Evolutionary conservation across 2,329 filamentous ascomycete species (phyloP).

Genomic region (Botrytis squamosa): DNA sequence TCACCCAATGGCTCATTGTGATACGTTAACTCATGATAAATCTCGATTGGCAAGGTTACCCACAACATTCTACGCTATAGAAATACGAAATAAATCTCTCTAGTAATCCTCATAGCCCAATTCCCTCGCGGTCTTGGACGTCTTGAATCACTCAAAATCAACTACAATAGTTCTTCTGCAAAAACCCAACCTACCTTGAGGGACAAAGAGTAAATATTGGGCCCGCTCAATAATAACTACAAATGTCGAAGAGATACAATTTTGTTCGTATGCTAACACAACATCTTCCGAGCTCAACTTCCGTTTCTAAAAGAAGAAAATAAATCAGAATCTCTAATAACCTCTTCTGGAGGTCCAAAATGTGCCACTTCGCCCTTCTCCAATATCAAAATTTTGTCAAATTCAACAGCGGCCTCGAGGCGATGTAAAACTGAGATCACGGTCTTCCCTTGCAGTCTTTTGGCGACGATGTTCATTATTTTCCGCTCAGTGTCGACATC

Average conservation of each 20-base stretch:
- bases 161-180: slow-evolving; percentile 23
- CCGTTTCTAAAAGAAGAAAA: background rate
- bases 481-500: background rate
- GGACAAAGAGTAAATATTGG: slow-evolving; percentile 39
- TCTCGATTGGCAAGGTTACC: background rate
- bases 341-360: background rate
- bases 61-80: background rate
- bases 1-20: background rate
- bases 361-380: background rate
- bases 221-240: background rate
- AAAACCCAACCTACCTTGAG: slow-evolving; percentile 42
- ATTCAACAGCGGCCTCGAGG: background rate
- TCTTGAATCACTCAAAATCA: background rate
- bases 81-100: background rate
- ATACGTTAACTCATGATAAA: background rate
- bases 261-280: background rate
- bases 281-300: background rate
- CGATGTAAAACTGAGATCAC: background rate
- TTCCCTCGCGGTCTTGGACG: background rate
- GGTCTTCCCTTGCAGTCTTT: background rate
- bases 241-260: background rate
- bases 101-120: background rate
- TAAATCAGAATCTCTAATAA: background rate
- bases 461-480: background rate
- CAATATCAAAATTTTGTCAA: background rate